Evolutionary conservation across 495 filamentous ascomycete species (phyloP), one percentile per base, ranked within the genome.

Genomic region (Daldinia bambusicola): DNA sequence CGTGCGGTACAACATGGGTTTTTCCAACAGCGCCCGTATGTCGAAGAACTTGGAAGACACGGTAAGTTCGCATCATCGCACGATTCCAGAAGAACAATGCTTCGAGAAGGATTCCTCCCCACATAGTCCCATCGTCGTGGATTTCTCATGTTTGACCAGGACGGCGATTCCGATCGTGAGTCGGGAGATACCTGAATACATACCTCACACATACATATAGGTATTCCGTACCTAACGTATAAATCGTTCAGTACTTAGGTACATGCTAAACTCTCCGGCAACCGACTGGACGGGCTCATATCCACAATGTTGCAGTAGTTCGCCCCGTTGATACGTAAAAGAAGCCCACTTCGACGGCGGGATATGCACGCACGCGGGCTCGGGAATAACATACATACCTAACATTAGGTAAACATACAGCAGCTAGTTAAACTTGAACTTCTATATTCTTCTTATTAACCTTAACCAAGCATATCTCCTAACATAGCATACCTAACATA

Each of bases 61-160:
- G 56, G 34, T 66, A 67, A 43, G 60, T 64, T 67, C 20, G 7
- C 22, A 12, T 63, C 58, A 37, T 71, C 63, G 69, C 66, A 51
- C 58, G 63, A 71, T 63, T 59, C 41, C 10, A 16, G 60, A 71
- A 14, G 34, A 22, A 57, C 16, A 58, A 40, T 30, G 58, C 63
- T 66, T 71, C 69, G 51, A 71, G 63, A 71, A 66, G 34, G 43
- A 55, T 71, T 67, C 69, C 50, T 48, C 69, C 52, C 58, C 63
- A 66, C 68, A 52, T 32, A 40, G 36, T 40, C 14, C 8, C 41
- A 32, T 48, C 10, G 16, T 62, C 30, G 48, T 58, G 34, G 56
- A 63, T 57, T 51, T 41, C 53, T 53, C 22, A 30, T 32, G 41
- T 48, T 9, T 41, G 16, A 58, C 41, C 52, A 38, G 55, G 53